phyloP scores from a whole-genome alignment of 805 yeast species.

The Sungouiella blattae region DNA sequence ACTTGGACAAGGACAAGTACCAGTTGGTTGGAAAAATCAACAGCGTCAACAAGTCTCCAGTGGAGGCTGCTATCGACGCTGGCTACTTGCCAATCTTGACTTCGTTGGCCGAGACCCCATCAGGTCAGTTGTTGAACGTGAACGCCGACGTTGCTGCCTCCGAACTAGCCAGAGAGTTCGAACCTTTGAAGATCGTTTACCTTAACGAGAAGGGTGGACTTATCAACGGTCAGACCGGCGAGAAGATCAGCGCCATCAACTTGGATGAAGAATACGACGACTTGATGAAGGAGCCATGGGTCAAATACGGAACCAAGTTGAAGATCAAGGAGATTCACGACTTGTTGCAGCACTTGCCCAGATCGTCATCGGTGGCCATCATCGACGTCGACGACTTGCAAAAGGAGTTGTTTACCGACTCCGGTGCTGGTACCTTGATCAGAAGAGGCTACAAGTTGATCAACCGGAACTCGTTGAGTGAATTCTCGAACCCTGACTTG shows the following conservation, averaged over 20 bases:
- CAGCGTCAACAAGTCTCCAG: conserved; percentile 81
- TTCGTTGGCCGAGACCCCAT: conserved; percentile 92
- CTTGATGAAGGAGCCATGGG: conserved; percentile 93
- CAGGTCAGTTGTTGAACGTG: conserved; percentile 95
- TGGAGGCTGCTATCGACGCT: conserved; percentile 91
- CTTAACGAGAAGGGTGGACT: conserved; percentile 98
- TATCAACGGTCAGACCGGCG: conserved; percentile 86
- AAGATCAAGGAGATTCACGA: conserved; percentile 97
- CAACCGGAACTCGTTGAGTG: conserved; percentile 64
- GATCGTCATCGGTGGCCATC: conserved; percentile 97
- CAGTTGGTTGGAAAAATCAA: conserved; percentile 88
- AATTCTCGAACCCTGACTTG: conserved; percentile 70
- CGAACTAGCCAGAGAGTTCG: conserved; percentile 92
- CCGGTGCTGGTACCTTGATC: conserved; percentile 98
- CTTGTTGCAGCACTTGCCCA: conserved; percentile 86
- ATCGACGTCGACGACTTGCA: conserved; percentile 93
- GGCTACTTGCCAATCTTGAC: conserved; percentile 97
- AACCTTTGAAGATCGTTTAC: conserved; percentile 95
- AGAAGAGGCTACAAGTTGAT: conserved; percentile 93
- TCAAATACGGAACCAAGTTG: conserved; percentile 95
- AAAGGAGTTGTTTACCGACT: conserved; percentile 95
- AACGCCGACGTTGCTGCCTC: conserved; percentile 99
- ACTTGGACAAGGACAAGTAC: conserved; percentile 85
- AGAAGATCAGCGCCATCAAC: conserved; percentile 84
- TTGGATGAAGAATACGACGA: conserved; percentile 94